Base-by-base conservation (phyloP, 306 rosid species). In the Parietaria judaica region DNA sequence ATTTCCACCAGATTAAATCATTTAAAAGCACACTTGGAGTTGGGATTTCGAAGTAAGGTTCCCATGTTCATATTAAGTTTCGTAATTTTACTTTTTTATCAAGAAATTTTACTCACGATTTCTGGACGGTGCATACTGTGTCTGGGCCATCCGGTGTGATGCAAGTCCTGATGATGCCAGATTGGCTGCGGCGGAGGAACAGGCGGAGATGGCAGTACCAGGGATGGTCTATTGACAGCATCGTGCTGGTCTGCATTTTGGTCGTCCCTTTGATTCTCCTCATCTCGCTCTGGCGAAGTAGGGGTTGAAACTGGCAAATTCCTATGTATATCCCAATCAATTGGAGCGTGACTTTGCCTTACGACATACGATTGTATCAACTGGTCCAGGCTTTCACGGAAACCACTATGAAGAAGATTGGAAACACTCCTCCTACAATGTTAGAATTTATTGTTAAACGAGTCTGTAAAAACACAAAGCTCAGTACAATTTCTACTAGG, bases 251-350 rank as follows among this genome's bases (percentile, higher is more conserved):
- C 88, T 67, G 78, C 99, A 76, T 68, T 83, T 70, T 66, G 95
- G 57, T 81, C 94, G 71, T 73, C 89, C 48, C 79, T 80, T 59
- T 60, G 96, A 68, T 82, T 94, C 37, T 81, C 95, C 66, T 80
- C 83, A 66, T 86, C 95, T 65, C 53, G 79, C 57, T 77, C 87
- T 7, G 94, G 89, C 69, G 91, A 82, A 69, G 87, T 72, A 39
- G 94, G 78, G 62, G 81, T 64, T 54, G 94, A 73, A 14, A 84
- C 70, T 31, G 95, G 90, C 79, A 94, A 69, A 75, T 79, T 88
- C 58, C 97, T 84, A 60, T 94, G 96, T 81, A 88, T 84, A 88
- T 94, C 97, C 99, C 99, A 94, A 78, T 94, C 97, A 67, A 94
- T 81, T 58, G 97, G 99, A 31, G 99, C 72, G 65, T 75, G 89